Evolutionary conservation across 768 basidiomycete genomes (phyloP), one percentile per base, ranked within the genome.

Genomic region (Rhizopogon vesiculosus): DNA sequence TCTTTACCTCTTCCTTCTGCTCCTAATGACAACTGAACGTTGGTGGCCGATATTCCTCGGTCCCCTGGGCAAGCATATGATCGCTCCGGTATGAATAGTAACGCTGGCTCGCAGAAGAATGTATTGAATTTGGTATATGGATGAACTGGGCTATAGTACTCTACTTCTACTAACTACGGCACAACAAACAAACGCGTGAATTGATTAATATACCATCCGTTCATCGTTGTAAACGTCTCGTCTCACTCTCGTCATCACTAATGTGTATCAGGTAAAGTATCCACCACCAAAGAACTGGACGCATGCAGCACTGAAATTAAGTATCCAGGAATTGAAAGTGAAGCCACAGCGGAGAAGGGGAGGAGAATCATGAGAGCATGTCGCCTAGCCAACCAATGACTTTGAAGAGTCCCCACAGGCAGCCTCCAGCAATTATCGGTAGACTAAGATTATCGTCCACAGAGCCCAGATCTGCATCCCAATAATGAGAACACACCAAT

Each of bases 381-480:
- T 51, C 15, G 31, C 60, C 69, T 2, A 79, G 58, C 64, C 66
- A 74, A 40, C 71, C 72, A 3, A 77, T 62, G 16, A 72, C 56
- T 59, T 74, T 77, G 71, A 78, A 77, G 22, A 82, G 75, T 3
- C 74, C 76, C 82, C 82, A 86, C 31, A 86, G 67, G 60, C 82
- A 78, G 2, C 83, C 89, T 3, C 93, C 93, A 6, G 91, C 86
- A 54, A 95, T 82, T 65, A 96, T 85, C 4, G 94, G 94, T 25
- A 97, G 72, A 7, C 91, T 95, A 25, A 97, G 69, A 67, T 97
- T 96, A 66, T 97, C 94, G 64, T 97, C 94, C 40, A 93, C 66
- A 0, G 79, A 81, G 16, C 92, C 92, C 3, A 96, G 76, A 68
- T 95, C 92, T 96, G 66, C 29, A 38, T 22, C 29, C 25, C 29